Evolutionary conservation across 805 yeast species (phyloP), one percentile per base, ranked within the genome.

Genomic region (Sporopachydermia lactativora): DNA sequence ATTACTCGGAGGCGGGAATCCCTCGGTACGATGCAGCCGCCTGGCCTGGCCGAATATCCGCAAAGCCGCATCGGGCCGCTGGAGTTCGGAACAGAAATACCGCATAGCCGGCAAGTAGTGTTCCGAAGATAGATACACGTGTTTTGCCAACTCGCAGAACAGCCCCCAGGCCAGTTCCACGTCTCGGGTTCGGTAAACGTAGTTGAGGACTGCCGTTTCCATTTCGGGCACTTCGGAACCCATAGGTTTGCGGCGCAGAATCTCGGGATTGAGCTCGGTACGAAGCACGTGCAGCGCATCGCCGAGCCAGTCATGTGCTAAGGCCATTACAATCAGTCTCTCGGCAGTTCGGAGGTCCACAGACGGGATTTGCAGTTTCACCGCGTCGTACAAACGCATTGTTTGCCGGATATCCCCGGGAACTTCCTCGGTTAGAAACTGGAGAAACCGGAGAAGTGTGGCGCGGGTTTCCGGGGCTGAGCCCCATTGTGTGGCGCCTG

Each of bases 1-100:
- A 37, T 65, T 62, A 15, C 57, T 57, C 2, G 77, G 77, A 2
- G 77, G 70, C 17, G 65, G 61, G 4, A 70, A 47, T 3, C 74
- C 75, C 35, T 70, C 71, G 15, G 68, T 61, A 52, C 73, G 75
- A 48, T 73, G 70, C 19, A 73, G 55, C 48, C 64, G 63, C 46
- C 77, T 71, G 59, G 80, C 59, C 43, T 70, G 73, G 42, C 79
- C 69, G 58, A 81, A 79, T 11, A 81, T 65, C 18, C 66, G 57
- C 40, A 79, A 62, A 1, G 88, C 75, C 6, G 77, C 75, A 47
- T 77, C 73, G 17, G 82, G 74, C 28, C 81, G 60, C 18, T 64
- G 66, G 13, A 69, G 57, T 5, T 61, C 56, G 5, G 46, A 44
- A 45, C 80, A 68, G 47, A 80, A 76, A 49, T 68, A 70, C 46